These are phyloP conservation scores for Psidium friedrichsthalianum DNA, from an alignment of 345 rosid genomes.

Conservation along the genomic window DNA sequence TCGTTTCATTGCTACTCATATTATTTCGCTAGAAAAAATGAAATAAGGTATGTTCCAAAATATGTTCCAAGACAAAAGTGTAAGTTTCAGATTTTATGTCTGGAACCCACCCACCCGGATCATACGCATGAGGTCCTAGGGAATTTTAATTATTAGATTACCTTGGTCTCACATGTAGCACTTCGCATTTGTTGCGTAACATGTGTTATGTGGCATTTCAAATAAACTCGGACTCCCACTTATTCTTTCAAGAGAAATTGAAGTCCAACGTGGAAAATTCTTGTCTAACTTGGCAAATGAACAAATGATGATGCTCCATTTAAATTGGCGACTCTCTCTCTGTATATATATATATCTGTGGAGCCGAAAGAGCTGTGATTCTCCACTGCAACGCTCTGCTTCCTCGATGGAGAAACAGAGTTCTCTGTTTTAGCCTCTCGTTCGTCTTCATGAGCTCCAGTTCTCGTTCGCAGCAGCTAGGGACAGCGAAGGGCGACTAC, in stretches of 20 bases:
- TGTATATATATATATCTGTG: no score
- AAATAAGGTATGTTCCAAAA: no score
- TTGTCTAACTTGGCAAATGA: background rate
- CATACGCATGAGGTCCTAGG: no score
- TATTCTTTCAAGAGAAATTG: background rate
- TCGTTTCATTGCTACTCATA: no score
- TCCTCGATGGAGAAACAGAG: background rate
- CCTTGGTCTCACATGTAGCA: no score
- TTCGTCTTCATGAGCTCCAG: background rate
- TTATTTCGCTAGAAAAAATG: no score
- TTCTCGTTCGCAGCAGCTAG: background rate
- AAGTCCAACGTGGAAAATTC: background rate
- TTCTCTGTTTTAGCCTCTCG: background rate
- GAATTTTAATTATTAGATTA: no score
- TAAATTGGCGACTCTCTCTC: background rate
- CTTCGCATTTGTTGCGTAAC: no score
- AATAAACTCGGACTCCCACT: fast-evolving
- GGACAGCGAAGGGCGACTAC: background rate
- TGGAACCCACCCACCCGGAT: no score
- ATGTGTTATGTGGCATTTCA: background rate
- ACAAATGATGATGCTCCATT: fast-evolving
- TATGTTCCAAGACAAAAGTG: no score
- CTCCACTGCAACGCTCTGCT: background rate
- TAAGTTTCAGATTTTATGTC: no score
- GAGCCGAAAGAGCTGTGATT: background rate